phyloP scores from a whole-genome alignment of 2,329 filamentous ascomycete species.

The Gremmenia infestans region DNA sequence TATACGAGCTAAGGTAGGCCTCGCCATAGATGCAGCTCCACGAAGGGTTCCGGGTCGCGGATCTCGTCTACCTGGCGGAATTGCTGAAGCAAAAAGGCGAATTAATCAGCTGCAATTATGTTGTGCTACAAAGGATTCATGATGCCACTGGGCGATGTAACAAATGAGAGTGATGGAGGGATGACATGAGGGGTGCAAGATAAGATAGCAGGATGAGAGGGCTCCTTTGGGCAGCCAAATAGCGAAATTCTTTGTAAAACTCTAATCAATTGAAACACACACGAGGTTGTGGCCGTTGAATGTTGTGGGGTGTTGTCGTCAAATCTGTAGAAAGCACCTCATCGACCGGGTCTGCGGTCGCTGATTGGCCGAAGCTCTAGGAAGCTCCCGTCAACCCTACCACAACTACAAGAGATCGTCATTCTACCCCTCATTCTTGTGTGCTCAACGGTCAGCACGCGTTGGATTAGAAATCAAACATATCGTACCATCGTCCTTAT shows the following conservation, averaged over 20 bases:
- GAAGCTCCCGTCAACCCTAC: conserved; percentile 16
- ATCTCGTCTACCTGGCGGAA: too few species aligned
- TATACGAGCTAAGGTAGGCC: too few species aligned
- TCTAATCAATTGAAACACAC: neutral
- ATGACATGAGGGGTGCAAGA: neutral
- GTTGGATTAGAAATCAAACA: neutral
- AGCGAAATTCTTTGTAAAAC: neutral
- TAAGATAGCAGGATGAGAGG: neutral
- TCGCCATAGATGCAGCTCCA: too few species aligned
- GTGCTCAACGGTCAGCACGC: neutral
- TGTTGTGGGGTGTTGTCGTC: conserved; percentile 3
- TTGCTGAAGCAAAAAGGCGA: neutral
- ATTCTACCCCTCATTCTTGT: conserved; percentile 1
- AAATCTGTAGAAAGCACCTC: conserved; percentile 7
- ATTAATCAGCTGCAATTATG: conserved; percentile 1
- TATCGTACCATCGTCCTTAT: neutral
- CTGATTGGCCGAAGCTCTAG: neutral
- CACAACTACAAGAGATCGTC: neutral
- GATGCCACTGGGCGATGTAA: neutral
- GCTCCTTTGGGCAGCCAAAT: neutral
- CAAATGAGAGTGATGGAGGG: neutral
- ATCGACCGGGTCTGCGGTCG: neutral
- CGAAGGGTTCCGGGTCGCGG: too few species aligned
- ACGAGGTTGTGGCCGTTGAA: neutral
- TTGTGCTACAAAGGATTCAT: conserved; percentile 6